Conservation (phyloP, 2,329 filamentous ascomycete species). For the Periconia macrospinosa region DNA sequence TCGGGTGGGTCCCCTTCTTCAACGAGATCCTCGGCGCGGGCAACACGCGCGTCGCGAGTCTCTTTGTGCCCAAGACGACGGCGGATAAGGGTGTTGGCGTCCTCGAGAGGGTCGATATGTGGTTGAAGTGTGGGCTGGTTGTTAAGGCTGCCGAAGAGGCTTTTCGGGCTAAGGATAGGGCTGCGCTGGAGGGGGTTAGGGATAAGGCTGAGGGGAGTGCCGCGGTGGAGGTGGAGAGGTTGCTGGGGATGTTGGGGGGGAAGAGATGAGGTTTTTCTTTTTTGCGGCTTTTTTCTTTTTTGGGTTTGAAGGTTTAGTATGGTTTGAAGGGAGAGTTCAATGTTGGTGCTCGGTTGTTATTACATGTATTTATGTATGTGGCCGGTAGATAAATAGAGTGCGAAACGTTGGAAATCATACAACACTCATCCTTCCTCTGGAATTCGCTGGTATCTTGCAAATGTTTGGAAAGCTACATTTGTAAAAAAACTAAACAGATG, state of each 20-base stretch:
- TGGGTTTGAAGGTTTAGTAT: too few species aligned
- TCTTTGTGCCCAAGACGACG: conserved; percentile 78
- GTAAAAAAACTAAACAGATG: too few species aligned
- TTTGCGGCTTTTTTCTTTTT: too few species aligned
- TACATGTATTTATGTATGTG: too few species aligned
- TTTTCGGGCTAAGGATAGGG: conserved; percentile 75
- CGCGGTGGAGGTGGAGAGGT: conserved; percentile 77
- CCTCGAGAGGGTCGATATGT: conserved; percentile 82
- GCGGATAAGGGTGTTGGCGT: conserved; percentile 62
- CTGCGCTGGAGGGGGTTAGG: conserved; percentile 72
- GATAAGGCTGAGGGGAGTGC: conserved; percentile 72
- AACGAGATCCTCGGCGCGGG: conserved; percentile 86
- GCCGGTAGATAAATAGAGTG: too few species aligned
- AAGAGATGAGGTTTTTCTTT: conserved; percentile 7
- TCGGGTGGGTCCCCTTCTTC: conserved; percentile 98
- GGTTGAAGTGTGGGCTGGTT: conserved; percentile 90
- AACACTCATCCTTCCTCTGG: too few species aligned
- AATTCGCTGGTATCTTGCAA: too few species aligned
- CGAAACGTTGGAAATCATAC: too few species aligned
- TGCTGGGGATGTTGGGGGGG: conserved; percentile 58
- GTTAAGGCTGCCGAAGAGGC: conserved; percentile 91
- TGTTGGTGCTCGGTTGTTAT: too few species aligned
- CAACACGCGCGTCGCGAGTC: conserved; percentile 80
- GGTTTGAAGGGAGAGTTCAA: too few species aligned
- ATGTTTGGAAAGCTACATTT: too few species aligned